These are phyloP conservation scores for Artemisia princeps DNA, from an alignment of 140 eudicot species.

Conservation along the genomic window DNA sequence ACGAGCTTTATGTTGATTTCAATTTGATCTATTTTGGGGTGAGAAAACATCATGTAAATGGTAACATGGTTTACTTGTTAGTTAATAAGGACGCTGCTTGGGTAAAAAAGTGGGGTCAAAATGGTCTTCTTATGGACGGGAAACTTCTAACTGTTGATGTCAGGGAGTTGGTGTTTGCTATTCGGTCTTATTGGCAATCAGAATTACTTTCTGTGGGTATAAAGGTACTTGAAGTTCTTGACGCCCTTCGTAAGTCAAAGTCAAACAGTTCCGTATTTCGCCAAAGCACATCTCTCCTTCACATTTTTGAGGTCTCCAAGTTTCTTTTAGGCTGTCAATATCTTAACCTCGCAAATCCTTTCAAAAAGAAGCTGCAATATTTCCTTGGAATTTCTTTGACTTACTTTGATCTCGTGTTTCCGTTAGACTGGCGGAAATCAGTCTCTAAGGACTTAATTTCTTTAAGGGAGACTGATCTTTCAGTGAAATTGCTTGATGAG, in stretches of 20 bases:
- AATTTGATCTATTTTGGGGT: conserved; percentile 50
- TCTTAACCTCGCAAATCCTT: conserved; percentile 12
- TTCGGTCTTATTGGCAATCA: conserved; percentile 7
- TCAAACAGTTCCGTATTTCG: conserved; percentile 15
- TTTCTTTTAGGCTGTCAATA: conserved; percentile 27
- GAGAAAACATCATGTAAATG: conserved; percentile 16
- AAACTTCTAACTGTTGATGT: conserved; percentile 14
- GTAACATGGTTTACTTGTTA: conserved; percentile 22
- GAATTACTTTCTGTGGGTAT: conserved; percentile 2
- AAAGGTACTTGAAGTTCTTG: conserved; percentile 25
- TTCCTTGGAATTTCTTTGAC: conserved; percentile 20
- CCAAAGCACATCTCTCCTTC: conserved; percentile 29
- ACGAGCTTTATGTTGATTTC: conserved; percentile 26
- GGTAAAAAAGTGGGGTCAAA: conserved; percentile 31
- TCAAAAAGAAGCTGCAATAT: conserved; percentile 3
- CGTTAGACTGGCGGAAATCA: conserved; percentile 44
- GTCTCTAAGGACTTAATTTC: conserved; percentile 24
- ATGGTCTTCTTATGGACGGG: conserved; percentile 20
- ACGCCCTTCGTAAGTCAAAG: conserved; percentile 18
- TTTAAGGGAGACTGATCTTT: conserved; percentile 31
- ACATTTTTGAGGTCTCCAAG: conserved; percentile 36
- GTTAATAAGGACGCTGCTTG: conserved; percentile 40
- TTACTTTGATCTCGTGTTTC: conserved; percentile 32
- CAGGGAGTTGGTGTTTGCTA: conserved; percentile 32
- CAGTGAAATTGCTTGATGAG: conserved; percentile 36